Evolutionary conservation across 805 yeast species (phyloP).

Genomic region (Saturnispora kantuleensis): DNA sequence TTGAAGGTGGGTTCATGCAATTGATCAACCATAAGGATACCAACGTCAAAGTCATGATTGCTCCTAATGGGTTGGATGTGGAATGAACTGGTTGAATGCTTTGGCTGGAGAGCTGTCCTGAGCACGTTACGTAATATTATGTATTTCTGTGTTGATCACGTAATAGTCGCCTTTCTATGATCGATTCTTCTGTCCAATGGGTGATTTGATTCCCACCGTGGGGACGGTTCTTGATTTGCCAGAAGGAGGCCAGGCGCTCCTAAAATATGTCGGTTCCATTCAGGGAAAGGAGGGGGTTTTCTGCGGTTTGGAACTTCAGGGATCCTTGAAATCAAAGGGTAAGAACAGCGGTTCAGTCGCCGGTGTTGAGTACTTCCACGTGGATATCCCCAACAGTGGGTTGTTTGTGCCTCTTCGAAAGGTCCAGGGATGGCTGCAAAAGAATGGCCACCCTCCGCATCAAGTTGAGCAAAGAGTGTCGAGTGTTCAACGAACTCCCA

Average conservation of each 20-base stretch:
- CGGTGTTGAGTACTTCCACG: slow-evolving; percentile 61
- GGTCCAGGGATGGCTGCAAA: slow-evolving; percentile 13
- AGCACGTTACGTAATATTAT: too few relatives aligned
- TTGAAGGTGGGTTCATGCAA: slow-evolving; percentile 44
- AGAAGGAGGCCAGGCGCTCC: slow-evolving; percentile 34
- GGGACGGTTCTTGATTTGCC: slow-evolving; percentile 1
- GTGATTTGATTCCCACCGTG: background rate
- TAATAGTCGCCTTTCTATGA: background rate
- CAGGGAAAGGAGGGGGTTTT: slow-evolving; percentile 63
- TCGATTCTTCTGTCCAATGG: background rate
- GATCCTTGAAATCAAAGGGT: slow-evolving; percentile 54
- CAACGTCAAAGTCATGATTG: slow-evolving; percentile 44
- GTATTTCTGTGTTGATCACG: too few relatives aligned
- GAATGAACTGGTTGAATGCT: background rate
- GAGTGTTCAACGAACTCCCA: background rate
- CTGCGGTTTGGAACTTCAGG: slow-evolving; percentile 83
- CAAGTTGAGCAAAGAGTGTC: background rate
- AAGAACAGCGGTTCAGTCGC: slow-evolving; percentile 79
- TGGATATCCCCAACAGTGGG: slow-evolving; percentile 57
- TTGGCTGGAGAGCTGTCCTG: too few relatives aligned
- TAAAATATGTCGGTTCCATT: slow-evolving; percentile 65
- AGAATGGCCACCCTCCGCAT: background rate
- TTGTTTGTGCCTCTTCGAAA: slow-evolving; percentile 56
- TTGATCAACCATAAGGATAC: slow-evolving; percentile 42
- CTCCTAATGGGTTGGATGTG: slow-evolving; percentile 31